These are phyloP conservation scores for Coemansia sp. DNA, from an alignment of 192 early-diverging fungal genomes.

Conservation along the genomic window DNA sequence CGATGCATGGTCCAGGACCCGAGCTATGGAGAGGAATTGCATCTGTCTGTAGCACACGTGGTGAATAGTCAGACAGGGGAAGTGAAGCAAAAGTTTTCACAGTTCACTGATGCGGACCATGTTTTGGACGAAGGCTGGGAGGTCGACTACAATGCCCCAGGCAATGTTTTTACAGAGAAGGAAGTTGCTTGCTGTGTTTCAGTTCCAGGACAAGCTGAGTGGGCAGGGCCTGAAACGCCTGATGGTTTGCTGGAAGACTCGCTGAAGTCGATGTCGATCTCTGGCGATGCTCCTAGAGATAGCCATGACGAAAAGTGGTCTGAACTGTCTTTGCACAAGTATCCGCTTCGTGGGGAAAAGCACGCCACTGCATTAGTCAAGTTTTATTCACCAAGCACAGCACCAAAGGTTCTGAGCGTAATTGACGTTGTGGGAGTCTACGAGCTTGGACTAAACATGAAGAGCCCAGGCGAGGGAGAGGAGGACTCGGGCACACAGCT, in stretches of 20 bases:
- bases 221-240: constrained; percentile 40
- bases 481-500: background rate
- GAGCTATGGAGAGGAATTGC: constrained; percentile 67
- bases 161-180: constrained; percentile 61
- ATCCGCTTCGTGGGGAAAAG: constrained; percentile 58
- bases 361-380: constrained; percentile 69
- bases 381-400: constrained; percentile 56
- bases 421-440: constrained; percentile 71
- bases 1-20: constrained; percentile 83
- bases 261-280: constrained; percentile 38
- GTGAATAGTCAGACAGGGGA: constrained; percentile 43
- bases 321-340: constrained; percentile 50
- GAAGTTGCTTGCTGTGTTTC: constrained; percentile 70
- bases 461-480: constrained; percentile 13
- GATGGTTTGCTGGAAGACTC: constrained; percentile 19
- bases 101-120: constrained; percentile 50
- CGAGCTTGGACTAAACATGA: constrained; percentile 32
- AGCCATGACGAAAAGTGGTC: background rate
- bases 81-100: constrained; percentile 39
- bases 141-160: constrained; percentile 32
- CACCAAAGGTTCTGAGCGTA: constrained; percentile 59
- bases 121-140: constrained; percentile 41
- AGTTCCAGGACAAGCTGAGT: constrained; percentile 66
- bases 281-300: background rate
- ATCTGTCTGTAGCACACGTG: constrained; percentile 39